Conservation (phyloP, 1,139 yeast species). For the Taiozyma sp. region DNA sequence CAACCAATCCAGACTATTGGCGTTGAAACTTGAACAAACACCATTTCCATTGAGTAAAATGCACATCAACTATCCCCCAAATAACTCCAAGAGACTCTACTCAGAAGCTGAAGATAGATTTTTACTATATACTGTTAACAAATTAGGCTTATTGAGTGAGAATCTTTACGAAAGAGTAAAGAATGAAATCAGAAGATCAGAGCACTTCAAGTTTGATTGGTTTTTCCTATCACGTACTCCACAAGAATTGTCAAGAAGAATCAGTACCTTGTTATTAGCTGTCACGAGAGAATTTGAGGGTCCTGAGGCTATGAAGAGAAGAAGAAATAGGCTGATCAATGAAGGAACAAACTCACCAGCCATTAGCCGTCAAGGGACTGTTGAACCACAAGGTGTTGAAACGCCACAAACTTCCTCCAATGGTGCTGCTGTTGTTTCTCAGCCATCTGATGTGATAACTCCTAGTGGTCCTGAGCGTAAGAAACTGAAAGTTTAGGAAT, state of each 20-base stretch:
- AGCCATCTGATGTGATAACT: background rate
- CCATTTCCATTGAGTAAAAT: conserved; percentile 73
- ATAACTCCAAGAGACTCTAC: conserved; percentile 80
- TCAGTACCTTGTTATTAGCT: conserved; percentile 71
- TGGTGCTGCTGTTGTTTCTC: background rate
- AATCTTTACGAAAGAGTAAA: conserved; percentile 70
- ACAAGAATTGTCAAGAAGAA: conserved; percentile 77
- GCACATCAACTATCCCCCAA: conserved; percentile 81
- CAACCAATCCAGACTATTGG: conserved; percentile 62
- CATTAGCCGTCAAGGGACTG: conserved; percentile 10
- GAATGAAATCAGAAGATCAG: conserved; percentile 67
- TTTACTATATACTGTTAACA: conserved; percentile 63
- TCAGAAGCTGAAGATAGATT: conserved; percentile 86
- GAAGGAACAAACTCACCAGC: conserved; percentile 7
- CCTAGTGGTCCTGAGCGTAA: conserved; percentile 1
- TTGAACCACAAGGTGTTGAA: conserved; percentile 1
- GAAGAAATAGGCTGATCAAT: conserved; percentile 15
- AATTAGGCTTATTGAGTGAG: conserved; percentile 69
- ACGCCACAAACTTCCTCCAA: background rate
- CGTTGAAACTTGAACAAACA: conserved; percentile 54
- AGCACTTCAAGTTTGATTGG: conserved; percentile 85
- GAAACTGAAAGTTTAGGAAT: conserved; percentile 4
- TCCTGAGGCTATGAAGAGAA: conserved; percentile 42
- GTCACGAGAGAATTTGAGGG: conserved; percentile 78
- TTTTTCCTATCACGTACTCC: conserved; percentile 80